Base-by-base conservation (phyloP, 1,139 yeast genomes). In the Hemisphaericaspora xylofermentans region DNA sequence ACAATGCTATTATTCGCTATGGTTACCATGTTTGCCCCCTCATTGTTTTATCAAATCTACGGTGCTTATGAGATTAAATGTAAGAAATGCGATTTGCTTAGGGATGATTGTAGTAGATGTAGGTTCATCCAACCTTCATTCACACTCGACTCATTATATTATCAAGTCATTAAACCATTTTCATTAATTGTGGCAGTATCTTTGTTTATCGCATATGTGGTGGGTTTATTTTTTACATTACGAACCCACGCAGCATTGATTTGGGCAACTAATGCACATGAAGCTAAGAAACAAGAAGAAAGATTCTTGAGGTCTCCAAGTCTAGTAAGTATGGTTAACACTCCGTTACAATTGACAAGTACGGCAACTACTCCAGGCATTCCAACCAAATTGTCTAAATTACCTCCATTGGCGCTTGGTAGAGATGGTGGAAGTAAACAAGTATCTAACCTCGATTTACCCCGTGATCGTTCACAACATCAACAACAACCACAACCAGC, bases 191-290 rank as follows among this genome's bases (percentile, higher is more conserved):
- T 96, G 57, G 95, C 96, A 0, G 52, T 84, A 25, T 80, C 89
- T 7, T 72, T 93, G 39, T 88, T 91, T 57, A 66, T 87, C 13
- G 93, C 96, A 0, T 93, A 93, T 57, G 76, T 81, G n/a, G 84
- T 91, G 62, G 98, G 98, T 1, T 68, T 93, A 39, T 84, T 88
- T 78, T 93, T 93, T 61, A 93, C 99, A 0, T 74, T 93, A 54
- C 78, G 96, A 53, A 93, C 98, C 0, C 99, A 93, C 62, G 98
- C 98, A 0, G 93, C 96, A 1, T 72, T 89, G 63, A 94, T 93
- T 49, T 94, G 98, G 99, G 88, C 91, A 39, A 79, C 76, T 12
- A 65, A 55, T 38, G 64, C 70, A 1, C 76, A 71, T 41, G 76
- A 71, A 41, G 50, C 52, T 7, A 53, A 31, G 18, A 46, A 41